A percentile compares a stretch with the other conserved stretches of the same genome.
Evolutionary conservation across 108 stramenopile species (phyloP).

Genomic region (Chaetoceros tenuissimus): DNA sequence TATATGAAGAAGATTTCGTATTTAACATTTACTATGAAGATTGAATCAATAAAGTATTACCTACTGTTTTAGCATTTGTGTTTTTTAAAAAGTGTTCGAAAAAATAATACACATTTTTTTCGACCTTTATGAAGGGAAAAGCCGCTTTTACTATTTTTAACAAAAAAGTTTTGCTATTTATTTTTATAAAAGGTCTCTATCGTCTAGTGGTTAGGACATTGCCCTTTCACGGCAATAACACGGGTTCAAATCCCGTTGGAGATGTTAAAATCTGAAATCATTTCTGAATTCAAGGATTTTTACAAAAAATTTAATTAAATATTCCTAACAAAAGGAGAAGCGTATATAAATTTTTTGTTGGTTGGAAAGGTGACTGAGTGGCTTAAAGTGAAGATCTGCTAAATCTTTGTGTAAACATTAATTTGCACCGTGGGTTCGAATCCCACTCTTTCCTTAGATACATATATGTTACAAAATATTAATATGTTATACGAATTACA

Average conservation of each 20-base stretch:
- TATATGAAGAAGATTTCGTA: no score
- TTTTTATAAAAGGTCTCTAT: not conserved
- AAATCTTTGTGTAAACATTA: constrained; percentile 4
- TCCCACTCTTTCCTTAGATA: constrained; percentile 3
- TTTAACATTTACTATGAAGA: not conserved
- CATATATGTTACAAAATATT: constrained; percentile 4
- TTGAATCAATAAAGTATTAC: not conserved
- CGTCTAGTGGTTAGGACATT: not conserved
- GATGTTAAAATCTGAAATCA: not conserved
- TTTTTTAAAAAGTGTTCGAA: not conserved
- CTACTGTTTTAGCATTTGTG: not conserved
- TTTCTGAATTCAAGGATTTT: not conserved
- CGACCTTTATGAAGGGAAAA: not conserved
- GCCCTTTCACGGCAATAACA: constrained; percentile 1
- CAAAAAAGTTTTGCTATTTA: no score
- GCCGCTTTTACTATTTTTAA: not conserved
- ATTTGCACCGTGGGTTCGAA: constrained; percentile 8
- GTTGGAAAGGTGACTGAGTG: constrained; percentile 1
- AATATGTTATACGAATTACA: constrained; percentile 6
- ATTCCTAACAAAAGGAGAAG: not conserved
- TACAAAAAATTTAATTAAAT: not conserved
- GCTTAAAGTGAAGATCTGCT: constrained; percentile 9
- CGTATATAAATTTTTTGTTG: not conserved
- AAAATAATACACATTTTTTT: not conserved
- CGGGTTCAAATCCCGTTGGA: not conserved